Conservation (phyloP, 2,329 filamentous ascomycete genomes). For the Daldinia sp. region DNA sequence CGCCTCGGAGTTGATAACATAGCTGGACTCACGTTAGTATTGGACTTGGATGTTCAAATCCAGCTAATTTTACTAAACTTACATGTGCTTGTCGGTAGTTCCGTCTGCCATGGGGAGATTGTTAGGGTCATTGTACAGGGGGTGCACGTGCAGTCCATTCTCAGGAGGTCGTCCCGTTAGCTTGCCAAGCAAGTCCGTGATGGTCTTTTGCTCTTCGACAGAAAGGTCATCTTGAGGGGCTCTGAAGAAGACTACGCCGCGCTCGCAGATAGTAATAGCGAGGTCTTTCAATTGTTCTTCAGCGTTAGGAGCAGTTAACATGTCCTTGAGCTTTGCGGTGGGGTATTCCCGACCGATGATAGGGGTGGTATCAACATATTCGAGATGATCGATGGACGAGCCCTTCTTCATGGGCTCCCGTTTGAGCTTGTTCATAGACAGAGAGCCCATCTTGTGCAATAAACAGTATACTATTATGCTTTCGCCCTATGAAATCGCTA, state of each 20-base stretch:
- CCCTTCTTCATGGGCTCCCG: conserved; percentile 41
- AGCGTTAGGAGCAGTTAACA: conserved; percentile 44
- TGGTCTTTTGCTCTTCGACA: conserved; percentile 46
- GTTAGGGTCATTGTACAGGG: conserved; percentile 49
- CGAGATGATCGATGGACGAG: conserved; percentile 44
- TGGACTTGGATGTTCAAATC: background rate
- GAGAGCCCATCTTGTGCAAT: conserved; percentile 12
- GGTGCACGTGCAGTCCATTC: conserved; percentile 47
- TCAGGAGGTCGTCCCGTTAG: conserved; percentile 45
- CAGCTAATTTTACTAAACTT: conserved; percentile 18
- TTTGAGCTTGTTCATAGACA: conserved; percentile 27
- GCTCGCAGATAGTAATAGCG: conserved; percentile 48
- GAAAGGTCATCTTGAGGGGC: conserved; percentile 46
- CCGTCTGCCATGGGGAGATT: conserved; percentile 50
- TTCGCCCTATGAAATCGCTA: background rate
- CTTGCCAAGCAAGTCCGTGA: conserved; percentile 46
- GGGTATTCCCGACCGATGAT: conserved; percentile 48
- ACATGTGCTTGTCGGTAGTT: conserved; percentile 50
- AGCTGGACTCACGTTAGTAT: conserved; percentile 38
- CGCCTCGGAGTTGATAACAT: conserved; percentile 49
- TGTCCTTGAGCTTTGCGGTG: conserved; percentile 44
- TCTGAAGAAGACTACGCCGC: conserved; percentile 47
- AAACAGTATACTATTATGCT: background rate
- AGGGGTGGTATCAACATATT: conserved; percentile 46
- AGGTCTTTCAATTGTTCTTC: conserved; percentile 47